Conservation (phyloP, 2,329 filamentous ascomycete species). For the Paraphoma sp. region DNA sequence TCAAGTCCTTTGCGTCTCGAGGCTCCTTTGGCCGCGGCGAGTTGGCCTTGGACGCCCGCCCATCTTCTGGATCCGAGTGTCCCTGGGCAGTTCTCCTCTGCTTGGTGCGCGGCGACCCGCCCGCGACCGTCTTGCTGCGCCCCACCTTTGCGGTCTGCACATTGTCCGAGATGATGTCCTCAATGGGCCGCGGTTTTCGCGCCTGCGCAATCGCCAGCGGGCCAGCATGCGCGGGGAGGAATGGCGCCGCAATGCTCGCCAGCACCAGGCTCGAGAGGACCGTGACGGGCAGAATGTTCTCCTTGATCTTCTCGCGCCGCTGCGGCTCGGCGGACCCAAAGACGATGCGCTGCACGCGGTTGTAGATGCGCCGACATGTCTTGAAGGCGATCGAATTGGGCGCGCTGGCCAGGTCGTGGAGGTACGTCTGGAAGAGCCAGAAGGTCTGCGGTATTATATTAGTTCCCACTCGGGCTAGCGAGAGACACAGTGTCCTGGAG, state of each 20-base stretch:
- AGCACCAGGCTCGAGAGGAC: slow-evolving; percentile 82
- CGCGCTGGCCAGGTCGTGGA: slow-evolving; percentile 78
- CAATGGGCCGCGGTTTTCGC: slow-evolving; percentile 71
- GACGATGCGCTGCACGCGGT: slow-evolving; percentile 87
- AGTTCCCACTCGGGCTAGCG: slow-evolving; percentile 28
- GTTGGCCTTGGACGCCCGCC: slow-evolving; percentile 48
- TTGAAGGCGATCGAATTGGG: slow-evolving; percentile 80
- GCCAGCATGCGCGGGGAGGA: slow-evolving; percentile 78
- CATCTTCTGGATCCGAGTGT: slow-evolving; percentile 46
- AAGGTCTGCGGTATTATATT: slow-evolving; percentile 68
- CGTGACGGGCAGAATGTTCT: slow-evolving; percentile 81
- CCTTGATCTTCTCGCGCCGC: slow-evolving; percentile 77
- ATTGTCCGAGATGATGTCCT: slow-evolving; percentile 67
- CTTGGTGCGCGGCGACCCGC: slow-evolving; percentile 51
- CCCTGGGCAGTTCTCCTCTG: slow-evolving; percentile 48
- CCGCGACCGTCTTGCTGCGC: slow-evolving; percentile 73
- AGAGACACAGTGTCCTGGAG: slow-evolving; percentile 18
- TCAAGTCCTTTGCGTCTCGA: slow-evolving; percentile 35
- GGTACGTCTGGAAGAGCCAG: slow-evolving; percentile 88
- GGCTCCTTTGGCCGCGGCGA: slow-evolving; percentile 31
- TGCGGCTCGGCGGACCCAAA: slow-evolving; percentile 76
- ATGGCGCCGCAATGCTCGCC: slow-evolving; percentile 75
- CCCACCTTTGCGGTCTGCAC: slow-evolving; percentile 63
- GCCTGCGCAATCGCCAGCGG: slow-evolving; percentile 83
- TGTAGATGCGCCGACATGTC: slow-evolving; percentile 83